A percentile compares a stretch with the other conserved stretches of the same genome.
These are phyloP conservation scores for Candida xiaguanensis DNA, from an alignment of 805 yeast species.

Conservation along the genomic window DNA sequence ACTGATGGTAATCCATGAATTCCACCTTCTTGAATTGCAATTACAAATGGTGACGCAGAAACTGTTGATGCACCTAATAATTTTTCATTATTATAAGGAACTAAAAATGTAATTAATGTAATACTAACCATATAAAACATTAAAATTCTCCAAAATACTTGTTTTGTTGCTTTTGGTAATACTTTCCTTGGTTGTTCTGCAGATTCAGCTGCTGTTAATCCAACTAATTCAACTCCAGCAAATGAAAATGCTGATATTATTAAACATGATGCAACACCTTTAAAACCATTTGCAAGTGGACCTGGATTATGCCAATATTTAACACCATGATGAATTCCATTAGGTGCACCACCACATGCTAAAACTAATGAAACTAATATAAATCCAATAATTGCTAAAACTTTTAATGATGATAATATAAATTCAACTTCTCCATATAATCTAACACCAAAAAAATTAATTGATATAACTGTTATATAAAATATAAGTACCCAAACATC, in stretches of 20 bases:
- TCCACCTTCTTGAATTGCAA: conserved; percentile 30
- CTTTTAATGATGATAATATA: conserved; percentile 50
- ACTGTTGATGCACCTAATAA: conserved; percentile 54
- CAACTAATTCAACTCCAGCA: conserved; percentile 65
- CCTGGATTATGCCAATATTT: conserved; percentile 57
- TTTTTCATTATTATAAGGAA: conserved; percentile 38
- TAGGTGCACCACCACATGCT: conserved; percentile 55
- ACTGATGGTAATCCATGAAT: conserved; percentile 30
- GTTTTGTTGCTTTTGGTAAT: conserved; percentile 63
- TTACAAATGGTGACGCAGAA: conserved; percentile 40
- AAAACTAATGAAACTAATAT: conserved; percentile 52
- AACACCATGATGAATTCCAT: conserved; percentile 58
- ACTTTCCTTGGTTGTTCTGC: conserved; percentile 54
- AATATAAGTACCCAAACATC: conserved; percentile 58
- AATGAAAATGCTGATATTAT: conserved; percentile 65
- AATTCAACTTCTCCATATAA: conserved; percentile 73
- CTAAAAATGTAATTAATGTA: conserved; percentile 54
- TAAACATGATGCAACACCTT: conserved; percentile 55
- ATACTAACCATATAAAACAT: conserved; percentile 54
- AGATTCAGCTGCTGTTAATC: conserved; percentile 66
- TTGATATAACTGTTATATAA: conserved; percentile 44
- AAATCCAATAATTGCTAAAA: conserved; percentile 57
- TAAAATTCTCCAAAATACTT: conserved; percentile 61
- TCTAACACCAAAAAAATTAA: conserved; percentile 59
- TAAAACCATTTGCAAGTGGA: conserved; percentile 61